A percentile compares a stretch with the other conserved stretches of the same genome.
Conservation (phyloP, 2,329 filamentous ascomycete species). For the Diaporthe citriasiana region DNA sequence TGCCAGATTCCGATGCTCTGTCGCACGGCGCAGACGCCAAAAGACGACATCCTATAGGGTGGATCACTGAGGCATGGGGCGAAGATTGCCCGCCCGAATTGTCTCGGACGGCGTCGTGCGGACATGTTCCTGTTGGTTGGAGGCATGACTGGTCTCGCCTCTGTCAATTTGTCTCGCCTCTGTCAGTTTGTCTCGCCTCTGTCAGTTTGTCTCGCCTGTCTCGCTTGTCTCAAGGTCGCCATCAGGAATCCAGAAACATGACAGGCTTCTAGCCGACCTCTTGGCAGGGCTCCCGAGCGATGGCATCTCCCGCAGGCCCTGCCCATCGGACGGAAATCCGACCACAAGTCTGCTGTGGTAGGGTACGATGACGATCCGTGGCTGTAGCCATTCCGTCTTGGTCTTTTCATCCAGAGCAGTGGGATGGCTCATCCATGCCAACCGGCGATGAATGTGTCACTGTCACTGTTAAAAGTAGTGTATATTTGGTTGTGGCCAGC, state of each 20-base stretch:
- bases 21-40: not conserved
- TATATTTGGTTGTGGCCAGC: not conserved
- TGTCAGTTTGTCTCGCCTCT: too few species aligned
- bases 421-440: slow-evolving; percentile 5
- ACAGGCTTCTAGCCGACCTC: slow-evolving; percentile 25
- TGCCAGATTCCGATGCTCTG: not conserved
- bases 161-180: not conserved
- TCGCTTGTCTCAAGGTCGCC: not conserved
- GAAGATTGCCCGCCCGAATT: slow-evolving; percentile 1
- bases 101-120: not conserved
- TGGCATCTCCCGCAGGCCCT: slow-evolving; percentile 3
- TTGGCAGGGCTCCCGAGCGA: slow-evolving; percentile 19
- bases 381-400: not conserved
- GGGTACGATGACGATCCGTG: not conserved
- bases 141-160: not conserved
- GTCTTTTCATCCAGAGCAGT: not conserved
- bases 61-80: not conserved
- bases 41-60: not conserved
- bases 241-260: slow-evolving; percentile 17
- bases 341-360: not conserved
- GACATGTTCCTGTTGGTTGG: not conserved
- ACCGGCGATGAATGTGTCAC: too few species aligned
- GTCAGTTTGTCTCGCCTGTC: not conserved
- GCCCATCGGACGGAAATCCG: slow-evolving; percentile 15
- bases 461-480: not conserved